Evolutionary conservation across 1,139 yeast genomes (phyloP), one percentile per base, ranked within the genome.

Genomic region (Fermentozyma sake): DNA sequence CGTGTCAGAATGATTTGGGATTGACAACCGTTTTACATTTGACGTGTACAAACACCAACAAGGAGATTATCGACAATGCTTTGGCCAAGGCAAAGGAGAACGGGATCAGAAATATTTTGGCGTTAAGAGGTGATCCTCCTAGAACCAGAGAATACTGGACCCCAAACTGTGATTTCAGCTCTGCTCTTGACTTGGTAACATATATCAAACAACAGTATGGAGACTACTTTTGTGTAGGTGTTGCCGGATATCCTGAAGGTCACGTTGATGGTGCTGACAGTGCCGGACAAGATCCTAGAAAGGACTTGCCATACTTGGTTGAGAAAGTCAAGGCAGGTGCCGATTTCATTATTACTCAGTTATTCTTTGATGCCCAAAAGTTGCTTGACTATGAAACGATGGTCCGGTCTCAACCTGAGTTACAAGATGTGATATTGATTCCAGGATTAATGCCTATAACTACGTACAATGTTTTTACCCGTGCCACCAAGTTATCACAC

Each of bases 391-490:
- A 49, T 49, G 68, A 49, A 41, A 57, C 35, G 33, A 46, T 52
- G 38, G 48, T 72, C 23, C 42, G 50, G 20, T 31, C 46, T 10
- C 42, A 58, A 24, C 60, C 68, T 1, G 63, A 64, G 18, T 57
- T 67, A 32, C 49, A 51, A 26, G 46, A 59, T 28, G 58, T 81
- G 21, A 74, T 83, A 7, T 61, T 91, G 23, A 72, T 91, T 27
- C 98, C 98, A 0, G 98, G 98, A 1, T 63, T 91, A 41, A 83
- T 91, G 93, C 98, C 99, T n/a, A 79, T 93, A 20, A 87, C 89
- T 44, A 89, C 96, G 3, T 87, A 77, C 52, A 76, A 77, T 41
- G 77, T 89, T 25, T 87, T 91, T 48, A 75, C 81, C 34, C 75
- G 98, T 48, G 95, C 96, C 12, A 78, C 96, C 9, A 85, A 83